Evolutionary conservation across 169 alveolate genomes (phyloP).

Genomic region (Plasmodium sp.): DNA sequence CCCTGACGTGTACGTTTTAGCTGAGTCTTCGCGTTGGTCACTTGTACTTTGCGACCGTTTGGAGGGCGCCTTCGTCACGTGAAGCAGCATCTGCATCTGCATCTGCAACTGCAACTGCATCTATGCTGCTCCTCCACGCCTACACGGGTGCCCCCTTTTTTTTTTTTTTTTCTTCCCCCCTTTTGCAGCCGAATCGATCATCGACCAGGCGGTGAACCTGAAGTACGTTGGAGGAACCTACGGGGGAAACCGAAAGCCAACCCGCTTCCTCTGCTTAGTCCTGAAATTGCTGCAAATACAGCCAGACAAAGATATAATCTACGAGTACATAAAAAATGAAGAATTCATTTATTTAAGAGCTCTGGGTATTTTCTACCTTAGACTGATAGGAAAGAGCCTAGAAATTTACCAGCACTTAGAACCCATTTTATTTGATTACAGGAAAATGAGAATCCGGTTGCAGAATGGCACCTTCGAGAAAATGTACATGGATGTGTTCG

Average conservation of each 20-base stretch:
- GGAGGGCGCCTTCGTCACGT: not conserved
- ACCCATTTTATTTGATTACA: constrained; percentile 96
- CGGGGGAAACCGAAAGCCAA: constrained; percentile 96
- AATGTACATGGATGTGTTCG: constrained; percentile 97
- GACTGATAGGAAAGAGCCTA: constrained; percentile 86
- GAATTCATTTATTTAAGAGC: constrained; percentile 97
- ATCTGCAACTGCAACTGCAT: not conserved
- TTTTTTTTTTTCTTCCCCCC: not conserved
- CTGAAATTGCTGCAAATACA: constrained; percentile 96
- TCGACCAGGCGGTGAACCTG: constrained; percentile 95
- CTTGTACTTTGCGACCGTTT: not conserved
- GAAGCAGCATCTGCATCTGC: not conserved
- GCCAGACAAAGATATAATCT: constrained; percentile 95
- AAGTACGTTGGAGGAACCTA: constrained; percentile 97
- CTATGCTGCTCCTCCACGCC: not conserved
- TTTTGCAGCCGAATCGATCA: constrained; percentile 90
- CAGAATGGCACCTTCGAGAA: constrained; percentile 90
- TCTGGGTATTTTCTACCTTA: constrained; percentile 94
- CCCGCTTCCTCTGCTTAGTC: constrained; percentile 95
- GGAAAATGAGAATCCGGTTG: constrained; percentile 93
- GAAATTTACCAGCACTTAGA: constrained; percentile 89
- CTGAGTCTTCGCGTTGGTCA: not conserved
- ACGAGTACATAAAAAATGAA: constrained; percentile 95
- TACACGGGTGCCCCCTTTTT: not conserved
- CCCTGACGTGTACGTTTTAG: constrained; percentile 79